These are phyloP conservation scores for Erucastrum elatum DNA, from an alignment of 345 rosid genomes.

Conservation along the genomic window DNA sequence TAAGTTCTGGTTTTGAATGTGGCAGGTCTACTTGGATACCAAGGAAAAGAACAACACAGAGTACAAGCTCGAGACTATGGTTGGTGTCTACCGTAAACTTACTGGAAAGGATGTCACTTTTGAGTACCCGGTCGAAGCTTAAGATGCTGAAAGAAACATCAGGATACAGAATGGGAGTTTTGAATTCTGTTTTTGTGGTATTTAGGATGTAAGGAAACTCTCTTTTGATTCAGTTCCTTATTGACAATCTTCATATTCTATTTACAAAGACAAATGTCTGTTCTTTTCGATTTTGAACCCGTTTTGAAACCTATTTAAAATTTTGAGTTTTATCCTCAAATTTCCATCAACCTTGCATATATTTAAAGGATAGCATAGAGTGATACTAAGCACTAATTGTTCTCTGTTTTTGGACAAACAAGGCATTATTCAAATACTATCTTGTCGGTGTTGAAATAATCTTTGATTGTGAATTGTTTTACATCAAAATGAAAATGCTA, in stretches of 20 bases:
- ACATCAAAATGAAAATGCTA: not conserved
- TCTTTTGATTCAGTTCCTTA: constrained; percentile 34
- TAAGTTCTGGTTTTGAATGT: not conserved
- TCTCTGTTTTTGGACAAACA: not conserved
- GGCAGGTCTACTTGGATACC: constrained; percentile 74
- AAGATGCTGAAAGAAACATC: constrained; percentile 11
- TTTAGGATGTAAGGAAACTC: constrained; percentile 32
- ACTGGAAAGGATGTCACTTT: constrained; percentile 84
- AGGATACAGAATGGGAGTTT: constrained; percentile 20
- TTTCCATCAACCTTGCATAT: not conserved
- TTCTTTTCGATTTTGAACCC: constrained; percentile 12
- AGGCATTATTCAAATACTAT: not conserved
- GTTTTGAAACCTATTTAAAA: not conserved
- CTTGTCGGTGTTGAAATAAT: not conserved
- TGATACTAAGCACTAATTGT: too few relatives aligned
- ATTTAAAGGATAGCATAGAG: not conserved
- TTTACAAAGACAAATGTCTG: constrained; percentile 11
- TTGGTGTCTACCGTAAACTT: constrained; percentile 86
- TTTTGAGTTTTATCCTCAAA: not conserved
- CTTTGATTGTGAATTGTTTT: not conserved
- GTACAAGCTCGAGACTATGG: constrained; percentile 70
- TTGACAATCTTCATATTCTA: constrained; percentile 24
- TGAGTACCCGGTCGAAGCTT: constrained; percentile 73
- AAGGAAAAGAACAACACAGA: constrained; percentile 82
- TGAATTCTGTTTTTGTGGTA: constrained; percentile 34